Percentiles rank a stretch among this genome's conserved stretches.
Conservation (phyloP, 257 asterid species). For the Solanum peruvianum region DNA sequence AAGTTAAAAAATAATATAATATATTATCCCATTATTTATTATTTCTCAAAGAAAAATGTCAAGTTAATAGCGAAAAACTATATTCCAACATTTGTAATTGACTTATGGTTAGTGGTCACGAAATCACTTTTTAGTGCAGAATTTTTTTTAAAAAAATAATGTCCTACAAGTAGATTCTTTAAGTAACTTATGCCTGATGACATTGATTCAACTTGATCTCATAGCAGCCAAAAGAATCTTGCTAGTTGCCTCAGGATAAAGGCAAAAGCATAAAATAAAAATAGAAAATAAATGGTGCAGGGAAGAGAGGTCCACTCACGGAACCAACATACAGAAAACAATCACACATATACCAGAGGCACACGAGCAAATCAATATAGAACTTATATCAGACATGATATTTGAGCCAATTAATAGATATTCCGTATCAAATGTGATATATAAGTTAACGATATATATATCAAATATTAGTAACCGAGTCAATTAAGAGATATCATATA, state of each 20-base stretch:
- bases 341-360: not conserved
- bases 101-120: not conserved
- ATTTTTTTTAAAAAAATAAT: too few relatives aligned
- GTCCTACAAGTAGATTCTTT: not conserved
- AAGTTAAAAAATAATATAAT: too few relatives aligned
- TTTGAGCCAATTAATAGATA: too few relatives aligned
- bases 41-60: not conserved
- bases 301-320: not conserved
- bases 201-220: not conserved
- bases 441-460: not conserved
- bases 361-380: not conserved
- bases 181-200: not conserved
- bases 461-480: rapidly evolving
- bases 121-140: not conserved
- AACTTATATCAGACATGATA: not conserved
- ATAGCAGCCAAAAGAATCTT: not conserved
- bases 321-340: not conserved
- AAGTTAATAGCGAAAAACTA: too few relatives aligned
- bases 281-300: not conserved
- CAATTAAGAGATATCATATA: not conserved
- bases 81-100: not conserved
- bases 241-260: not conserved
- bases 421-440: too few relatives aligned
- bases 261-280: not conserved
- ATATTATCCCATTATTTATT: not conserved